Base-by-base conservation (phyloP, 2,329 filamentous ascomycete genomes). In the Aspergillus sp. region DNA sequence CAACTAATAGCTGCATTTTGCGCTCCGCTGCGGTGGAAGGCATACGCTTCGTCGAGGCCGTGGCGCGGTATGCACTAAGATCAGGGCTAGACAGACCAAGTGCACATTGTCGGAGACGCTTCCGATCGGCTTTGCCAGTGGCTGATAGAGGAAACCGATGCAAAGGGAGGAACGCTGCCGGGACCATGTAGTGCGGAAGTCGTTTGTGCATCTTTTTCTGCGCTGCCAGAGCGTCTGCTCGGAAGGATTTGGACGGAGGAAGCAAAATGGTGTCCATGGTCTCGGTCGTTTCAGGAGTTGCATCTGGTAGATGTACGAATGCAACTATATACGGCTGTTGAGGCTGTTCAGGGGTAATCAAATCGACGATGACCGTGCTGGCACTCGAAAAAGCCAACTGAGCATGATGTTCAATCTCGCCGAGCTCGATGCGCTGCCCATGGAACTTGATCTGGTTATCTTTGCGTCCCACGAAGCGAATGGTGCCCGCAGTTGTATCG, bases 361-460 rank as follows among this genome's bases (percentile, higher is more conserved):
- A 15, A 15, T 50, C 47, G 13, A 50, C 23, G 11, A 50, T n/a
- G 23, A 50, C 47, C 8, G 1, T 27, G 21, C 23, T n/a, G 44
- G 44, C 19, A 30, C 30, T 17, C 21, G 13, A 8, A n/a, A 50
- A 50, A 1, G 47, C 47, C 11, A 17, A 11, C 21, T 27, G 23
- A 15, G 23, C 47, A 15, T 50, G 47, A 8, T 27, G 6, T 17
- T 50, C 47, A 3, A 50, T 30, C 2, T 50, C 47, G 3, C 47
- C 47, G n/a, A 58, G 57, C 27, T 58, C 57, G 5, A 58, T 19
- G 5, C 86, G 77, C 64, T 83, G 86, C 23, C 88, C 88, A 2
- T 79, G 77, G 17, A 88, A 71, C 71, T 89, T 88, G 58, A 86
- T 82, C 70, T 86, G 85, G 32, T 80, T 80, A 62, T 50, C 47